Conservation (phyloP, 805 yeast species). For the Metschnikowia chrysomelidarum region DNA sequence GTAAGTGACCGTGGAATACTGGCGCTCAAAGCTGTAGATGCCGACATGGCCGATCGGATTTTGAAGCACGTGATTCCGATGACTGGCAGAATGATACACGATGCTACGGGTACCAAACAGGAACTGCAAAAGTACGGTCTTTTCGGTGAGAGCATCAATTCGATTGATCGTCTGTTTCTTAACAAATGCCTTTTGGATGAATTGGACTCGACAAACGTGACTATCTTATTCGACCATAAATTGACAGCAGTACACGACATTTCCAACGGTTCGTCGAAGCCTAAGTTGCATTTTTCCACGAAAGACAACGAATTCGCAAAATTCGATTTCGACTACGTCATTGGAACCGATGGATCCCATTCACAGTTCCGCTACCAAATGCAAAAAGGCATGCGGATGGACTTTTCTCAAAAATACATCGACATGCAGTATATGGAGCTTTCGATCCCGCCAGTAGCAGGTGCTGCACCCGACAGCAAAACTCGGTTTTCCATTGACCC, state of each 20-base stretch:
- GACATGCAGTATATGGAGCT: slow-evolving; percentile 84
- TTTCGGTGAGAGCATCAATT: slow-evolving; percentile 79
- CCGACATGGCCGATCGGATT: slow-evolving; percentile 53
- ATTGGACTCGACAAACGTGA: slow-evolving; percentile 45
- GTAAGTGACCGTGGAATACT: slow-evolving; percentile 81
- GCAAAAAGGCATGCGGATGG: slow-evolving; percentile 66
- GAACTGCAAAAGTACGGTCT: slow-evolving; percentile 75
- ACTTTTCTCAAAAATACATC: slow-evolving; percentile 71
- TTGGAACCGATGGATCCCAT: slow-evolving; percentile 88
- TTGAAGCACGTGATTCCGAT: slow-evolving; percentile 71
- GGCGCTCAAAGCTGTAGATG: slow-evolving; percentile 64
- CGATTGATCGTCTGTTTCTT: slow-evolving; percentile 73
- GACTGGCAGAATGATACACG: slow-evolving; percentile 90
- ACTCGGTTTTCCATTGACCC: slow-evolving; percentile 55
- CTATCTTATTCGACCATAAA: slow-evolving; percentile 55
- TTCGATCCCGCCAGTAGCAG: slow-evolving; percentile 55
- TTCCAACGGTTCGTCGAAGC: slow-evolving; percentile 14
- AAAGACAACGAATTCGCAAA: slow-evolving; percentile 19
- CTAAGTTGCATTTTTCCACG: slow-evolving; percentile 24
- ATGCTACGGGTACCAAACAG: slow-evolving; percentile 51
- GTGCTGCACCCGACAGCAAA: slow-evolving; percentile 26
- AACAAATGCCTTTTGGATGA: slow-evolving; percentile 67
- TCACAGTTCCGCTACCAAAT: slow-evolving; percentile 69
- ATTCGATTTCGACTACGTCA: slow-evolving; percentile 51
- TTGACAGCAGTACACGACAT: slow-evolving; percentile 40